Conservation (phyloP, 1,284 basidiomycete genomes). For the Trametes hirsuta region DNA sequence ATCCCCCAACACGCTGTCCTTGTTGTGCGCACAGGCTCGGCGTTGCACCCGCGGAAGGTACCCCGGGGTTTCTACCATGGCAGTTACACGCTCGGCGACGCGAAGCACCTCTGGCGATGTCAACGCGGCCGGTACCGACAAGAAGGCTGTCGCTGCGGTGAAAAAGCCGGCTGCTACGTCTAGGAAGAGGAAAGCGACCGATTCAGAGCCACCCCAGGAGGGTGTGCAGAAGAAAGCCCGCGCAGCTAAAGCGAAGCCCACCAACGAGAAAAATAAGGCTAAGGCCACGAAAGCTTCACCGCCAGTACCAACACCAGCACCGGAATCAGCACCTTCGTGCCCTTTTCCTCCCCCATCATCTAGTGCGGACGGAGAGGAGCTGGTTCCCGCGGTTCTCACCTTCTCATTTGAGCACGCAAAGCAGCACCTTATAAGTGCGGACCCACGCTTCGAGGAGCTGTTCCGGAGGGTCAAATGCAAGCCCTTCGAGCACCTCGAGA, state of each 20-base stretch:
- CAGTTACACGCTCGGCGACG: constrained; percentile 46
- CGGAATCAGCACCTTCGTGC: neutral
- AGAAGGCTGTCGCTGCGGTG: constrained; percentile 20
- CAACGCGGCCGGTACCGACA: constrained; percentile 9
- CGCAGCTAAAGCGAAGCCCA: neutral
- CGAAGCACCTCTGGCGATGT: constrained; percentile 10
- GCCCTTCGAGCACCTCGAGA: constrained; percentile 75
- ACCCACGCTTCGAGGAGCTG: constrained; percentile 72
- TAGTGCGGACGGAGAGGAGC: constrained; percentile 21
- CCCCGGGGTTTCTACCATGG: constrained; percentile 33
- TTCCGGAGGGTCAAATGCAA: constrained; percentile 70
- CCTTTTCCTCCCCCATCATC: neutral
- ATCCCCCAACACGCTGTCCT: neutral
- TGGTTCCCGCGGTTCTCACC: constrained; percentile 67
- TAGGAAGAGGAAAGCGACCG: neutral
- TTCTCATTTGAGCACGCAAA: constrained; percentile 81
- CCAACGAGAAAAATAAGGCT: neutral
- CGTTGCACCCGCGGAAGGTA: neutral
- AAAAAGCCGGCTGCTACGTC: constrained; percentile 5
- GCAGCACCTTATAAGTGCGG: constrained; percentile 67
- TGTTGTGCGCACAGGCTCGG: neutral
- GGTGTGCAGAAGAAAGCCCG: neutral
- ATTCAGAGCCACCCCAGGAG: neutral
- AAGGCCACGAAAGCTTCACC: neutral
- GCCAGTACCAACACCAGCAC: neutral